Percentiles rank a stretch among this genome's conserved stretches.
Conservation (phyloP, 2,329 filamentous ascomycete species). For the Alternaria metachromatica region DNA sequence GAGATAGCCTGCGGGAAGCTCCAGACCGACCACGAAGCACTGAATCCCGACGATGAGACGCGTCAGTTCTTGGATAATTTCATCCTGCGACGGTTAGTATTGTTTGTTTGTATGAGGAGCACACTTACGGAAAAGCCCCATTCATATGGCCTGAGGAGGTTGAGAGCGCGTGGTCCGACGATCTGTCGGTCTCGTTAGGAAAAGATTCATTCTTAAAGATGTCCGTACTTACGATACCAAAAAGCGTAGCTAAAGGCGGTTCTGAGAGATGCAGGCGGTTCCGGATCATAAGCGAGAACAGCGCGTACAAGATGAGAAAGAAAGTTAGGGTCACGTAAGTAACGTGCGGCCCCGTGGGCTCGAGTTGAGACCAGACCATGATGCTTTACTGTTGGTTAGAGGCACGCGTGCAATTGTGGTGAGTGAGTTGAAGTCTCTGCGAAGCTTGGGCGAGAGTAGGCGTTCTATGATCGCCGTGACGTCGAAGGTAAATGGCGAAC, state of each 20-base stretch:
- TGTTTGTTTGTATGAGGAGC: background rate
- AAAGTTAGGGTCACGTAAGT: constrained; percentile 54
- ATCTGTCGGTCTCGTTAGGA: constrained; percentile 15
- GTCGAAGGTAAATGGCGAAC: constrained; percentile 1
- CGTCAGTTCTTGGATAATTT: constrained; percentile 51
- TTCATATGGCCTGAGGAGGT: constrained; percentile 48
- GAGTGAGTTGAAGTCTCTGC: constrained; percentile 10
- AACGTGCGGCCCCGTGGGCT: constrained; percentile 55
- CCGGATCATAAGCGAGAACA: constrained; percentile 55
- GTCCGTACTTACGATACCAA: constrained; percentile 46
- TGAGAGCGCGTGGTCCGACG: constrained; percentile 51
- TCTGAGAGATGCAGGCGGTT: constrained; percentile 58
- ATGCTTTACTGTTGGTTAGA: background rate
- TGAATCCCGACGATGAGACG: constrained; percentile 56
- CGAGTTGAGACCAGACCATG: constrained; percentile 55
- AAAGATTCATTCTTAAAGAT: too few species aligned
- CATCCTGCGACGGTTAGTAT: constrained; percentile 36
- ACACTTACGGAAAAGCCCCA: constrained; percentile 46
- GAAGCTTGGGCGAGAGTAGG: background rate
- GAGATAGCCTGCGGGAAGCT: constrained; percentile 55
- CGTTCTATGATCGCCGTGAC: background rate
- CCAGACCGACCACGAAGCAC: constrained; percentile 48
- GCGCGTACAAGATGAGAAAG: constrained; percentile 55
- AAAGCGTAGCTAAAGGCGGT: constrained; percentile 55
- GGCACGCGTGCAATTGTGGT: background rate